Base-by-base conservation (phyloP, 2,329 filamentous ascomycete genomes). In the Daldinia eschscholtzii region DNA sequence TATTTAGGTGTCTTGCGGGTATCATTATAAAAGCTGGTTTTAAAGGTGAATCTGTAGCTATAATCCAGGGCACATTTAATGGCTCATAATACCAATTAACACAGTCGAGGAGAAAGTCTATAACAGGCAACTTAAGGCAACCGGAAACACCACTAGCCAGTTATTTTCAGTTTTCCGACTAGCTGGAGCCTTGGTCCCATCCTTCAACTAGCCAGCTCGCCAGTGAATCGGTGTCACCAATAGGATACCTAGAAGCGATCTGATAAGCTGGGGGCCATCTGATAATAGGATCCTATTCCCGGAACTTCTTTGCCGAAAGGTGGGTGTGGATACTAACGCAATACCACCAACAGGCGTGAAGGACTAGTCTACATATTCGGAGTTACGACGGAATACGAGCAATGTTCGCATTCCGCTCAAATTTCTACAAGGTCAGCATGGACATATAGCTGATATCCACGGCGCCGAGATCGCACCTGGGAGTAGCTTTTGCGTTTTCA, bases 301-400 rank as follows among this genome's bases (percentile, higher is more conserved):
- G 48, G n/a, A 20, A 52, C 12, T 6, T 26, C 5, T 48, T 48
- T 26, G 23, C 23, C 18, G 12, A 20, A 26, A 39, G 44, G 44
- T 28, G 12, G 23, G 23, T n/a, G 28, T 52, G 48, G 48, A 33
- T 52, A 52, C 15, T 52, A 12, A 33, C n/a, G 28, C 48, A 52
- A n/a, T 33, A 15, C 12, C 10, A 53, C 48, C 28, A 53, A 53
- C 48, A 53, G 13, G 26, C 48, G 37, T 37, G 30, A 52, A n/a
- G 6, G 30, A 50, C 30, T 15, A 30, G 33, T 30, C 12, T 15
- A 30, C n/a, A 37, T 12, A 23, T 7, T 55, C 50, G 50, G 50
- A 55, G 33, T 55, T 55, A 55, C 30, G 33, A 39, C 52, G 52
- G 52, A 55, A 23, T 55, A 39, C 52, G 52, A 55, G n/a, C 2